Evolutionary conservation across 345 rosid species (phyloP), one percentile per base, ranked within the genome.

Genomic region (Capsella bursapastoris): DNA sequence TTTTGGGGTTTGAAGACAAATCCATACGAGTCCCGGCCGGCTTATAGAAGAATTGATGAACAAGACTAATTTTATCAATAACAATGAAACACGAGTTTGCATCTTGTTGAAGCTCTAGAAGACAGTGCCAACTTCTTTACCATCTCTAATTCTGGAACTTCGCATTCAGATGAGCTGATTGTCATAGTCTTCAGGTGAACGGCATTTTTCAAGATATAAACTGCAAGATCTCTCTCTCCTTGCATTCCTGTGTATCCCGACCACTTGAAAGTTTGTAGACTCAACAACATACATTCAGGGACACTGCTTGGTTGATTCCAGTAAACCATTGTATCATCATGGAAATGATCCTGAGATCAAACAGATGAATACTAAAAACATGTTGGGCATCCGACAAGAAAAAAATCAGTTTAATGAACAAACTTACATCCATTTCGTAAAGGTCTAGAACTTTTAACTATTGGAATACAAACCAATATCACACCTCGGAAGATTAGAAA

Each of bases 51-150:
- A 18, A 18, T 18, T 18, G 18, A 18, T 18, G 18, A 18, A 18
- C 18, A 18, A 18, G 18, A 18, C 18, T 18, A 18, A 18, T 18
- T 18, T 18, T 18, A 18, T 18, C 18, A 18, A 18, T 18, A 18
- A 18, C 18, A 18, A 18, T 18, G 18, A 18, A 70, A 70, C 12
- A 47, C 27, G 49, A 70, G 66, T 35, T 70, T 49, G 57, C 66
- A 70, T 22, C 28, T 10, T 9, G 48, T 7, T 25, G 66, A 70
- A 70, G 74, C 74, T 70, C 74, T 47, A 34, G 74, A 27, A 58
- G 74, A 47, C 47, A 8, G 49, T 14, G 48, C 57, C 66, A 70
- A 35, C 57, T 70, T 48, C 66, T 70, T 47, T 8, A 70, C 0
- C 74, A 70, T 70, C 57, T 34, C 57, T 1, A 5, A 6, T 22